Evolutionary conservation across 2,329 filamentous ascomycete species (phyloP).

Genomic region (Coniella lustricola): DNA sequence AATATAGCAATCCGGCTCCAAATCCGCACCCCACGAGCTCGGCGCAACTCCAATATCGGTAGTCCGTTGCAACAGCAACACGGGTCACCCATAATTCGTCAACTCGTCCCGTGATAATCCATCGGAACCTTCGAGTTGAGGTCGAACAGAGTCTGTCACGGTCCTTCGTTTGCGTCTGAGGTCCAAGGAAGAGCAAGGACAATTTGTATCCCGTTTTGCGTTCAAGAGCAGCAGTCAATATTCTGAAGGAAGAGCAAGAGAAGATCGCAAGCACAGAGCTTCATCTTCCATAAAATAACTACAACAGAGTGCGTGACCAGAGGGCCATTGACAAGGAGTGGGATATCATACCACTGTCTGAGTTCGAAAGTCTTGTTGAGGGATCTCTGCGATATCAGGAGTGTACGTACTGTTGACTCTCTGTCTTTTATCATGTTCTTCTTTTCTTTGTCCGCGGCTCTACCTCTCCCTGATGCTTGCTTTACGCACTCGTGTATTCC

Average conservation of each 20-base stretch:
- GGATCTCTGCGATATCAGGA: slow-evolving; percentile 26
- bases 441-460: slow-evolving; percentile 20
- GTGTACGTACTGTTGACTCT: slow-evolving; percentile 50
- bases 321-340: slow-evolving; percentile 11
- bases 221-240: slow-evolving; percentile 11
- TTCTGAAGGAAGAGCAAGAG: neutral
- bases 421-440: slow-evolving; percentile 30
- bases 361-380: slow-evolving; percentile 20
- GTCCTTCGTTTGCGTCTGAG: neutral
- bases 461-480: slow-evolving; percentile 17
- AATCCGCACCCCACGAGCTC: too few relatives aligned
- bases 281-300: slow-evolving; percentile 42
- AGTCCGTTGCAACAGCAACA: too few relatives aligned
- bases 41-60: too few relatives aligned
- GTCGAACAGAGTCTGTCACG: neutral
- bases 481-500: slow-evolving; percentile 15
- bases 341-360: slow-evolving; percentile 19
- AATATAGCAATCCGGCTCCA: too few relatives aligned
- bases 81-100: too few relatives aligned
- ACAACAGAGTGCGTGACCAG: slow-evolving; percentile 1
- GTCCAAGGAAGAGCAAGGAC: slow-evolving; percentile 6
- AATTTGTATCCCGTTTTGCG: slow-evolving; percentile 8
- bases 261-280: slow-evolving; percentile 57
- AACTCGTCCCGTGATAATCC: too few relatives aligned
- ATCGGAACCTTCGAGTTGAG: too few relatives aligned